Base-by-base conservation (phyloP, 2,329 filamentous ascomycete genomes). In the Cladophialophora psammophila region DNA sequence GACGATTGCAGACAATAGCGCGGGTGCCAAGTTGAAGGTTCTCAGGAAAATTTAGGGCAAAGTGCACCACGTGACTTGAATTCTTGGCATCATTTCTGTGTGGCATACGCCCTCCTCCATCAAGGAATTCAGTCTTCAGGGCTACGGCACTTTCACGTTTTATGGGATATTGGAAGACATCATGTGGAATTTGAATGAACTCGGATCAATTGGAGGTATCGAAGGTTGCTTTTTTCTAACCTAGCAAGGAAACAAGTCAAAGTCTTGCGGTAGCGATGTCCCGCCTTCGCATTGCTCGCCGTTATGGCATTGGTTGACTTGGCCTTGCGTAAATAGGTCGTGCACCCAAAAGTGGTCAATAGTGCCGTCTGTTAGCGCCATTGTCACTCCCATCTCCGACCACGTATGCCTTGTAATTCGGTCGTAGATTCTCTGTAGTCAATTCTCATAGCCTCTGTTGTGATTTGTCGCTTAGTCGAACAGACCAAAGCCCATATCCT, bases 401-500 rank as follows among this genome's bases (percentile, higher is more conserved):
- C 61, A 26, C 31, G 36, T 40, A n/a, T 60, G 8, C 26, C 45
- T 12, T 15, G 40, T 34, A 34, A 9, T 35, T 34, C 12, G 32
- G 40, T 9, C 2, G 40, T 60, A 20, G 32, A 45, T 18, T 10
- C 18, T 20, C 3, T 40, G 31, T 60, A 52, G 8, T 36, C 38
- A 34, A 48, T 36, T 26, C 45, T 20, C 45, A 26, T 50, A 2
- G 18, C 12, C 18, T 26, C 10, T 26, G 26, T 50, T 20, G 18
- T 20, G 6, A 50, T 26, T 38, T 18, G 40, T 54, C 75, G 74
- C 73, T 81, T 82, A 83, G 83, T 90, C 88, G 85, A 90, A 90
- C 69, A 90, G 87, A 86, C 88, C 88, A 80, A 86, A 87, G 83
- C 92, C 86, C 92, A 94, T 90, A 80, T 90, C 88, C 76, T 90